phyloP scores from a whole-genome alignment of 2,329 filamentous ascomycete genomes.

The Arachnomyces sp. region DNA sequence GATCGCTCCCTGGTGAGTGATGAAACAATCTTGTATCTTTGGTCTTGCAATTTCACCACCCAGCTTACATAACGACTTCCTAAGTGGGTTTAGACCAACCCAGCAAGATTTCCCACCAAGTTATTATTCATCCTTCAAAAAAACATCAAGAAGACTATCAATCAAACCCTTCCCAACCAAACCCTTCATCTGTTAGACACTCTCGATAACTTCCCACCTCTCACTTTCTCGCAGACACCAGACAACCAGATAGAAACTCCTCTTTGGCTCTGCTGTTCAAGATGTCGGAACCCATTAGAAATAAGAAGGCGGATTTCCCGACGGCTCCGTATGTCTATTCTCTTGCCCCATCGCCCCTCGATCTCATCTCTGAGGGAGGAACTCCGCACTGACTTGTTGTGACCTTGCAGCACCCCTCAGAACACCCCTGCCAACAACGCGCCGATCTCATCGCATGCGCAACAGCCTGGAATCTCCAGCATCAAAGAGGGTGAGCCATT shows the following conservation, averaged over 20 bases:
- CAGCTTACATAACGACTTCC: no score
- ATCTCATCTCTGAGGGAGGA: background rate
- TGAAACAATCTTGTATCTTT: no score
- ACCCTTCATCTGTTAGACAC: background rate
- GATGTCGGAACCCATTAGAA: conserved; percentile 62
- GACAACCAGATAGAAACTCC: background rate
- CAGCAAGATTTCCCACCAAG: conserved; percentile 36
- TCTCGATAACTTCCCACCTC: background rate
- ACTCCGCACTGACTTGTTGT: background rate
- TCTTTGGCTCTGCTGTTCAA: conserved; percentile 13
- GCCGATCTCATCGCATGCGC: conserved; percentile 93
- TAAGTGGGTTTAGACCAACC: no score
- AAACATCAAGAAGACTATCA: conserved; percentile 12
- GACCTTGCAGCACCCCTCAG: conserved; percentile 71
- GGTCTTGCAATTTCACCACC: no score
- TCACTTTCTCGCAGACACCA: background rate
- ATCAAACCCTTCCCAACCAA: background rate
- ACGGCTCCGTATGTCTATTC: conserved; percentile 53
- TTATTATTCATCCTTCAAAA: conserved; percentile 15
- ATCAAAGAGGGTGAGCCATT: conserved; percentile 82
- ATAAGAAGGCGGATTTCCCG: conserved; percentile 54
- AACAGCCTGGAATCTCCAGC: conserved; percentile 85
- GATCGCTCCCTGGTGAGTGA: no score
- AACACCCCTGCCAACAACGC: conserved; percentile 95
- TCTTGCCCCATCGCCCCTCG: conserved; percentile 1